Evolutionary conservation across 78 protist genomes (phyloP).

Genomic region (Protostelium mycophagum): DNA sequence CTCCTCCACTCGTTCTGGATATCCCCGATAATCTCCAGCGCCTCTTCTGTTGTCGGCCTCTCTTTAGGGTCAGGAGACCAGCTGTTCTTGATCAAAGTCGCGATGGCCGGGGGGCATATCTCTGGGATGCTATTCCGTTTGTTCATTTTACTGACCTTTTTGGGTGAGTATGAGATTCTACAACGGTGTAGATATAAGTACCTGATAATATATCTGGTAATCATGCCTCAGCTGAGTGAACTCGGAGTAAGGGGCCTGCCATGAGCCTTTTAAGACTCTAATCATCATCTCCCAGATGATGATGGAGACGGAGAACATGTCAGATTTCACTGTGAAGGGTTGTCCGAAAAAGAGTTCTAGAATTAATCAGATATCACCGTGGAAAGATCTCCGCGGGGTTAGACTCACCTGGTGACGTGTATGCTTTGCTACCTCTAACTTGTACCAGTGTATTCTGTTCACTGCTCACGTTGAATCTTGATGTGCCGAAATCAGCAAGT

Average conservation of each 20-base stretch:
- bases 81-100: neutral
- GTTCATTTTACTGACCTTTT: neutral
- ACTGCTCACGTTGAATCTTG: neutral
- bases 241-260: constrained; percentile 49
- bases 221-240: constrained; percentile 51
- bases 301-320: constrained; percentile 60
- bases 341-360: constrained; percentile 57
- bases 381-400: constrained; percentile 46
- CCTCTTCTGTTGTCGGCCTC: neutral
- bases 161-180: neutral
- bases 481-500: constrained; percentile 58
- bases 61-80: neutral
- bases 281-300: constrained; percentile 63
- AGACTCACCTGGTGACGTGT: constrained; percentile 38
- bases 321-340: constrained; percentile 40
- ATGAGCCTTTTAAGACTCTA: constrained; percentile 28
- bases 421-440: constrained; percentile 58
- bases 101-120: neutral
- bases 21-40: neutral
- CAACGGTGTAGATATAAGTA: neutral
- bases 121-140: neutral
- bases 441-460: constrained; percentile 27
- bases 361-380: constrained; percentile 44
- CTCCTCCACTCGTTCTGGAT: neutral
- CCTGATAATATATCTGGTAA: constrained; percentile 26